Base-by-base conservation (phyloP, 768 basidiomycete species). In the Cystofilobasidium bisporidii region DNA sequence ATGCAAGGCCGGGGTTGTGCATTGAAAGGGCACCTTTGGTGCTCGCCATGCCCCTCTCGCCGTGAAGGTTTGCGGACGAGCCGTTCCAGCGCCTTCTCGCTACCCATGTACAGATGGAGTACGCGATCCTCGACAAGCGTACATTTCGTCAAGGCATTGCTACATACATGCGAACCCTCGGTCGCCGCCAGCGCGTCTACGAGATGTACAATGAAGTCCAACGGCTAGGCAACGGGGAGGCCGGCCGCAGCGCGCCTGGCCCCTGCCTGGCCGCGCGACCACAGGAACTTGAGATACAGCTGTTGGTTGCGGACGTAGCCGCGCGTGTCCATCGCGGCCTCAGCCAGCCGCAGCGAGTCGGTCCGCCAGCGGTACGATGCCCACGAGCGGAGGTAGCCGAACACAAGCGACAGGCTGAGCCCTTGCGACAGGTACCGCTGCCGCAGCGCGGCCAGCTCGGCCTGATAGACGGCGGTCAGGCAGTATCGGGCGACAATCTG, bases 401-500 rank as follows among this genome's bases (percentile, higher is more conserved):
- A 20, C 32, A 68, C 15, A 8, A 68, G 55, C 2, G 61, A 30
- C 40, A 68, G 61, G 26, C 60, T 62, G 41, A 68, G 9, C 4
- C 67, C 67, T 17, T 68, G 60, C 12, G 67, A 68, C n/a, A 17
- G 3, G 15, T n/a, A 68, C 1, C 55, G 61, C 6, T 41, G 61
- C 3, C 26, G 40, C 12, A 63, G 4, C 1, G 15, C 15, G 17
- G 61, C 33, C 17, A 63, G 53, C 14, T 68, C 67, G 55, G 40
- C n/a, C 24, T 63, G 28, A 26, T 47, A 63, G 55, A 68, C 61
- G 0, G 61, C 38, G 3, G 48, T 81, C 61, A 85, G 81, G 75
- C 93, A 96, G 77, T 89, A 94, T 73, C 88, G 87, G 10, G 91
- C 92, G 20, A 88, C 87, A 66, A 97, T 87, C 55, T 64, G 55